phyloP scores from a whole-genome alignment of 1,284 basidiomycete genomes.

The Singerocomus inundabilis region DNA sequence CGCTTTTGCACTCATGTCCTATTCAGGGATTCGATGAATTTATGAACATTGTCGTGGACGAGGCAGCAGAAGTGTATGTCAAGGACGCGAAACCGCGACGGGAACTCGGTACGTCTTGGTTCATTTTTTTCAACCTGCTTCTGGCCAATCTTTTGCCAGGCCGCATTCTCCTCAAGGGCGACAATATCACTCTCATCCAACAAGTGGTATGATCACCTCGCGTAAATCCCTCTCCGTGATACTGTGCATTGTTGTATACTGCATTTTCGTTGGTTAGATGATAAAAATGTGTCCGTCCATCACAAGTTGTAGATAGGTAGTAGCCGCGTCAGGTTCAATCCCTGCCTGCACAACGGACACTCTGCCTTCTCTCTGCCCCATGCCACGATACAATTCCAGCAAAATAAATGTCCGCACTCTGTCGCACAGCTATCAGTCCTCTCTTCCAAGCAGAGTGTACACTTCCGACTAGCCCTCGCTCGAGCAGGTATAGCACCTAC shows the following conservation, averaged over 20 bases:
- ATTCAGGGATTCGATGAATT: constrained; percentile 97
- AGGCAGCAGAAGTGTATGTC: constrained; percentile 90
- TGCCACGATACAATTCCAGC: constrained; percentile 88
- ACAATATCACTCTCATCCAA: constrained; percentile 95
- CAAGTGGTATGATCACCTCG: constrained; percentile 44
- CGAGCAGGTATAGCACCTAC: constrained; percentile 50
- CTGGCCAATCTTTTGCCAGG: constrained; percentile 46
- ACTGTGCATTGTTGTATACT: constrained; percentile 22
- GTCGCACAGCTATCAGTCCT: constrained; percentile 80
- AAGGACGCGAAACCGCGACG: constrained; percentile 82
- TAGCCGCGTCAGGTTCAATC: constrained; percentile 68
- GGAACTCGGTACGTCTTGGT: constrained; percentile 59
- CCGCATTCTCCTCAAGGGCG: constrained; percentile 91
- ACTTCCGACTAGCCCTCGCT: constrained; percentile 65
- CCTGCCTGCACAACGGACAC: constrained; percentile 86
- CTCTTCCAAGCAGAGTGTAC: constrained; percentile 85
- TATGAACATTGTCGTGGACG: constrained; percentile 98
- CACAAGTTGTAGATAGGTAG: constrained; percentile 85
- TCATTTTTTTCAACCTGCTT: constrained; percentile 1
- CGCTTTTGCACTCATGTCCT: constrained; percentile 10
- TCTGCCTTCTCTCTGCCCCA: constrained; percentile 92
- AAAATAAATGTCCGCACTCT: constrained; percentile 93
- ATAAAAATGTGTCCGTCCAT: constrained; percentile 5
- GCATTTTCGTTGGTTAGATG: constrained; percentile 3
- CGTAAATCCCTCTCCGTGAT: constrained; percentile 15